phyloP scores from a whole-genome alignment of 164 flowering plant species.

The Echeveria elegans region DNA sequence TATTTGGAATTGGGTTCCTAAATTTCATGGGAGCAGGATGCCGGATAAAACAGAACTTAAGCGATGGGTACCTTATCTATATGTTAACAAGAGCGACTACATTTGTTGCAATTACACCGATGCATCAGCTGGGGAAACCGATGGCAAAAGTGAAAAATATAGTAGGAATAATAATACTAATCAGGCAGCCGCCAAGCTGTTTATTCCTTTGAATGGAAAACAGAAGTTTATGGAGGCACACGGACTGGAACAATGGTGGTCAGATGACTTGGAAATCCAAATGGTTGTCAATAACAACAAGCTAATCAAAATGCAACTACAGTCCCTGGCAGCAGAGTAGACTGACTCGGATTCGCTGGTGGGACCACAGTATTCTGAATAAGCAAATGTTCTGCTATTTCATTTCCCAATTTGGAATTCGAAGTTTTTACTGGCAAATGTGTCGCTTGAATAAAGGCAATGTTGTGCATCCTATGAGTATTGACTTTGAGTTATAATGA shows the following conservation, averaged over 20 bases:
- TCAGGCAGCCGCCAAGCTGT: slow-evolving; percentile 58
- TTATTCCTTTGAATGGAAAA: slow-evolving; percentile 75
- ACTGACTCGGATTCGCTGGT: background rate
- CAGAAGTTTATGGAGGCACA: slow-evolving; percentile 91
- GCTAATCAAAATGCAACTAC: slow-evolving; percentile 70
- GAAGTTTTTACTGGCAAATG: too few relatives aligned
- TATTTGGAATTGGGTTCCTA: slow-evolving; percentile 57
- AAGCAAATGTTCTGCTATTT: too few relatives aligned
- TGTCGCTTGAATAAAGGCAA: too few relatives aligned
- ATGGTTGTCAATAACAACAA: slow-evolving; percentile 56
- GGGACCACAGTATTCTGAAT: background rate
- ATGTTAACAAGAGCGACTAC: slow-evolving; percentile 89
- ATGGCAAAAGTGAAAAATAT: slow-evolving; percentile 34
- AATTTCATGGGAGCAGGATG: slow-evolving; percentile 24
- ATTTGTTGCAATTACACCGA: slow-evolving; percentile 77
- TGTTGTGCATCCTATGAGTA: too few relatives aligned
- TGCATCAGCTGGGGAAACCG: slow-evolving; percentile 16
- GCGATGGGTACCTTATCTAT: slow-evolving; percentile 64
- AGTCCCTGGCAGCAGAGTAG: slow-evolving; percentile 31
- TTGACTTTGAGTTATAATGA: too few relatives aligned
- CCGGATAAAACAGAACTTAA: slow-evolving; percentile 16
- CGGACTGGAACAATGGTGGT: slow-evolving; percentile 96
- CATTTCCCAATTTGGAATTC: too few relatives aligned
- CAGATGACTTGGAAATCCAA: slow-evolving; percentile 76
- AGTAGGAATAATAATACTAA: slow-evolving; percentile 20